Evolutionary conservation across 441 rosid genomes (phyloP), one percentile per base, ranked within the genome.

Genomic region (Adansonia gregorii): DNA sequence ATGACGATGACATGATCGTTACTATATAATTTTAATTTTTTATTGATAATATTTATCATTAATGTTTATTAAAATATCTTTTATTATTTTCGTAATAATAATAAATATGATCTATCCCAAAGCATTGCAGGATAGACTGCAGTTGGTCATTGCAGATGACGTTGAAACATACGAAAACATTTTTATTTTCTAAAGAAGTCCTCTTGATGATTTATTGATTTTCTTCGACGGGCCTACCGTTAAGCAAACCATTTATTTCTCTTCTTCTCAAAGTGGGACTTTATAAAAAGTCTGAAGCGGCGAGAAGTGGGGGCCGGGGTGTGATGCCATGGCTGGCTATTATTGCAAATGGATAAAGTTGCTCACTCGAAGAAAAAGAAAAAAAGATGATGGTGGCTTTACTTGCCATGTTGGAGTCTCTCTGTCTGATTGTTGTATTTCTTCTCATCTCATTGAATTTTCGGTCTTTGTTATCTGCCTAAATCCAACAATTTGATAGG

Each of bases 311-410:
- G 64, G 27, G 35, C 31, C 19, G 0, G 15, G 19, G 2, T 24
- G 27, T 24, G 27, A 22, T 59, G 15, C 20, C 46, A 17, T 69
- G 59, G 22, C 45, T 14, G 15, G 59, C 14, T 17, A 1, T 49
- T 24, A 6, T 19, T 67, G 43, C 14, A 51, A 31, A 70, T 31
- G 74, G 74, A 71, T 71, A 71, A 15, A 52, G 74, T 52, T 27
- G 61, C 61, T 24, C 4, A n/a, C 58, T 24, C 35, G 14, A 14
- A 0, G 15, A 10, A 10, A 2, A 54, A 7, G 8, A 48, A 4
- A 11, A 27, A 27, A 4, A 11, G 3, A 71, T 15, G 46, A 31
- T 27, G 24, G 8, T 68, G 41, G 17, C 46, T 51, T 69, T 49
- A 1, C 56, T 67, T 67, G 56, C 45, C 41, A 3, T 51, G 73